A percentile compares a stretch with the other conserved stretches of the same genome.
phyloP scores from a whole-genome alignment of 2,329 filamentous ascomycete species.

The Coleophoma eucalyptorum region DNA sequence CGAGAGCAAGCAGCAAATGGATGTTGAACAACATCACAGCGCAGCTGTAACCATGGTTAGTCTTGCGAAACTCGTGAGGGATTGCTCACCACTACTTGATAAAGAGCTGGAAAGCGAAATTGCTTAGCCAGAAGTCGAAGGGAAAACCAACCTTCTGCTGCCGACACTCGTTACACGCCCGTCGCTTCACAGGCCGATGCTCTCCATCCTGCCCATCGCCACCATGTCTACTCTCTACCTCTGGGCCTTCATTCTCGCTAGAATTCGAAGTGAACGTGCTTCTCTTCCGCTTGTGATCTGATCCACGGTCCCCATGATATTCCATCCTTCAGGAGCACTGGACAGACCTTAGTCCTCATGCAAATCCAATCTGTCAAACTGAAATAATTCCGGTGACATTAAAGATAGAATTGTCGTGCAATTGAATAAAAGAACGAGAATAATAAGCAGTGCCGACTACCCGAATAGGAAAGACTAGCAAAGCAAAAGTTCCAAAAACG shows the following conservation, averaged over 20 bases:
- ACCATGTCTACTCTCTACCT: conserved; percentile 1
- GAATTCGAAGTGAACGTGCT: background rate
- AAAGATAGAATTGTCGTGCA: background rate
- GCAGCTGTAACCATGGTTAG: conserved; percentile 40
- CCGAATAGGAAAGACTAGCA: background rate
- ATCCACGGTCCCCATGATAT: background rate
- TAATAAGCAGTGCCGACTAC: background rate
- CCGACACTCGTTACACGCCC: conserved; percentile 66
- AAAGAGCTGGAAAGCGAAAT: no score
- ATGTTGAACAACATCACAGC: conserved; percentile 63
- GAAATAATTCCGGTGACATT: background rate
- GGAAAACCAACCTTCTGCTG: conserved; percentile 57
- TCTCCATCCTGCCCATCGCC: background rate
- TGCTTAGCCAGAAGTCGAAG: background rate
- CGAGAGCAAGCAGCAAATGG: conserved; percentile 59
- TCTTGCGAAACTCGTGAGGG: background rate
- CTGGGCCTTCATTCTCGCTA: background rate
- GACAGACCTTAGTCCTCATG: no score
- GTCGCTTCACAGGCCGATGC: conserved; percentile 15
- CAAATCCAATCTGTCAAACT: background rate
- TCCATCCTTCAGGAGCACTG: background rate
- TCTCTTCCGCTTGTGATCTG: background rate
- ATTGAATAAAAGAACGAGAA: background rate
- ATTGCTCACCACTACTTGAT: background rate
- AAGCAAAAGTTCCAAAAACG: no score